These are phyloP conservation scores for Herpetomonas muscarum DNA, from an alignment of 208 protist species.

Conservation along the genomic window DNA sequence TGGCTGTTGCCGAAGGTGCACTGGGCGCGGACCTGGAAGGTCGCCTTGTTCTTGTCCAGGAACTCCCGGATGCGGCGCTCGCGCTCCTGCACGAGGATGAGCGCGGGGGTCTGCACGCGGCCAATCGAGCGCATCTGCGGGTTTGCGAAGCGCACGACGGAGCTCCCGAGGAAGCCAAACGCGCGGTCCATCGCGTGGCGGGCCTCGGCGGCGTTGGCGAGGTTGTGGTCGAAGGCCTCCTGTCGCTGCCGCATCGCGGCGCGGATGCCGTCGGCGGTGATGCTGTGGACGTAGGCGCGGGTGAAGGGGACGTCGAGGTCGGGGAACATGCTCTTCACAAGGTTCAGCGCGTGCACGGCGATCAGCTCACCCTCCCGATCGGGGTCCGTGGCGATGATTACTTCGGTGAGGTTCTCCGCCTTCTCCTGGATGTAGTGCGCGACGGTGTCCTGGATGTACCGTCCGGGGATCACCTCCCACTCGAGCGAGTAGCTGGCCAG, in stretches of 20 bases:
- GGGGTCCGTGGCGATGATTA: slow-evolving; percentile 89
- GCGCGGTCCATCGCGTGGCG: slow-evolving; percentile 90
- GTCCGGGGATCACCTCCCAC: slow-evolving; percentile 73
- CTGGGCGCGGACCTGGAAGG: slow-evolving; percentile 47
- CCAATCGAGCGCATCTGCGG: slow-evolving; percentile 87
- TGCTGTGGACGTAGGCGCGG: slow-evolving; percentile 91
- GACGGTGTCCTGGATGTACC: slow-evolving; percentile 78
- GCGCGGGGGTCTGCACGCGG: slow-evolving; percentile 87
- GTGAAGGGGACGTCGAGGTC: slow-evolving; percentile 77
- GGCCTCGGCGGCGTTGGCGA: slow-evolving; percentile 84
- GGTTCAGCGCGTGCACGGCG: slow-evolving; percentile 77
- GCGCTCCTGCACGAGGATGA: slow-evolving; percentile 82
- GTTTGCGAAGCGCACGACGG: slow-evolving; percentile 83
- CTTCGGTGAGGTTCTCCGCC: slow-evolving; percentile 72
- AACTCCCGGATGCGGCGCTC: slow-evolving; percentile 65
- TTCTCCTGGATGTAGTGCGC: slow-evolving; percentile 78
- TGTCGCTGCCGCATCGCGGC: slow-evolving; percentile 70
- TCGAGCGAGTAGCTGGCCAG: slow-evolving; percentile 64
- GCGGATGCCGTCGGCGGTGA: slow-evolving; percentile 81
- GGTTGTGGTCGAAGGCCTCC: slow-evolving; percentile 68
- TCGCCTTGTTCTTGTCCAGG: slow-evolving; percentile 50
- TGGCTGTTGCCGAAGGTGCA: slow-evolving; percentile 50
- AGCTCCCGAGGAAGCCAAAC: slow-evolving; percentile 90
- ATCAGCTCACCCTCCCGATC: slow-evolving; percentile 91
- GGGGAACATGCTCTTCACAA: slow-evolving; percentile 74